Conservation (phyloP, 2,329 filamentous ascomycete genomes). For the Talaromyces marneffei region DNA sequence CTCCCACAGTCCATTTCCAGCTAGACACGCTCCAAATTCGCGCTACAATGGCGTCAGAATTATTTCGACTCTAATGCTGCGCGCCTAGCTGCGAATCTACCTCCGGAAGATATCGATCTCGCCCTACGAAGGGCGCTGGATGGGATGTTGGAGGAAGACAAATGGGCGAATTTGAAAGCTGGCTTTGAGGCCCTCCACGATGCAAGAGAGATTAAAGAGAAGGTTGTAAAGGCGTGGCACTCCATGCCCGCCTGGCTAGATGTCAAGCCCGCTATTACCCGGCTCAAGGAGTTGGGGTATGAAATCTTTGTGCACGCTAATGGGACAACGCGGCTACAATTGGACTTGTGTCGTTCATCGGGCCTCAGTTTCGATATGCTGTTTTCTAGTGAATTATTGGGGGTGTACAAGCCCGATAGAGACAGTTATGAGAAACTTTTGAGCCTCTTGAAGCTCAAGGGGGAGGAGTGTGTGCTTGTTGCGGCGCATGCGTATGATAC, state of each 20-base stretch:
- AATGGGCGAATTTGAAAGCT: not conserved
- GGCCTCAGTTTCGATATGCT: conserved; percentile 48
- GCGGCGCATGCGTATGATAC: conserved; percentile 53
- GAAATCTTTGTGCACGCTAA: conserved; percentile 51
- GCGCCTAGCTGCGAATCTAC: not conserved
- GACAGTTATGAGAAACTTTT: conserved; percentile 45
- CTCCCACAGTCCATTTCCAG: conserved; percentile 32
- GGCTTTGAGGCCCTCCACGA: not conserved
- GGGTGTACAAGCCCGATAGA: conserved; percentile 45
- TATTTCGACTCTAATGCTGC: conserved; percentile 13
- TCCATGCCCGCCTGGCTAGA: conserved; percentile 49
- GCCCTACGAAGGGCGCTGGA: conserved; percentile 44
- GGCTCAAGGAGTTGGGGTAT: conserved; percentile 33
- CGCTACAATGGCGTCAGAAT: conserved; percentile 13
- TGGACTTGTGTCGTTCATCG: conserved; percentile 47
- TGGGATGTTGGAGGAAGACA: conserved; percentile 26
- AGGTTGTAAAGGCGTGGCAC: conserved; percentile 44
- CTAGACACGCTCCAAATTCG: conserved; percentile 24
- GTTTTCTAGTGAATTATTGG: conserved; percentile 49
- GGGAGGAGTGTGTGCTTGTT: conserved; percentile 49
- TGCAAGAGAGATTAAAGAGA: conserved; percentile 14
- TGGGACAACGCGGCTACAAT: conserved; percentile 50
- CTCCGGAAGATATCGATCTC: conserved; percentile 38
- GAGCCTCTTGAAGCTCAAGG: conserved; percentile 38
- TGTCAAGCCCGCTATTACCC: conserved; percentile 38